phyloP scores from a whole-genome alignment of 768 basidiomycete genomes.

The Mrakia hoshinonis region DNA sequence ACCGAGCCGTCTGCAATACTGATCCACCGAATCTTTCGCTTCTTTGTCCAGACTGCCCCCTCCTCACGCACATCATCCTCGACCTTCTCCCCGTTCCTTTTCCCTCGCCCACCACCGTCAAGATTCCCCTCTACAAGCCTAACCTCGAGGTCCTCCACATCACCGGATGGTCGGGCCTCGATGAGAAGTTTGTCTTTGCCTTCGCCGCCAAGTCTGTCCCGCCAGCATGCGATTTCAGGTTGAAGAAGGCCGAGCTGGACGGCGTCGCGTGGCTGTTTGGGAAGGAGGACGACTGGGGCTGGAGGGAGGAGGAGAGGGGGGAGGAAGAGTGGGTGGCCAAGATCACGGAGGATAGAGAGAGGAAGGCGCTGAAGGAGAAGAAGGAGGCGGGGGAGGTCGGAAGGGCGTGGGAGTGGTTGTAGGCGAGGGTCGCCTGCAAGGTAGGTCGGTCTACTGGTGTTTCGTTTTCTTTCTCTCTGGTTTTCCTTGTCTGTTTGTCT shows the following conservation, averaged over 20 bases:
- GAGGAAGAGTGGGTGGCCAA: conserved; percentile 9
- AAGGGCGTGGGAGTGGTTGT: neutral
- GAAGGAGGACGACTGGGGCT: neutral
- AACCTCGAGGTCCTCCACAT: conserved; percentile 1
- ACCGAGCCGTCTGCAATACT: too few relatives aligned
- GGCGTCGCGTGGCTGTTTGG: conserved; percentile 8
- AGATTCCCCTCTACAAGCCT: conserved; percentile 5
- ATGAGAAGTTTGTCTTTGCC: neutral
- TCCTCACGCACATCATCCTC: conserved; percentile 12
- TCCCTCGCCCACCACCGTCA: neutral
- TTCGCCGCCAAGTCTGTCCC: conserved; percentile 7
- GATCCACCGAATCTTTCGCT: too few relatives aligned
- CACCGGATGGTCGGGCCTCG: conserved; percentile 10
- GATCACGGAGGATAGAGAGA: neutral
- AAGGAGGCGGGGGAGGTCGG: neutral
- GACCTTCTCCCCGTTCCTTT: conserved; percentile 8
- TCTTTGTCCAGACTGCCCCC: too few relatives aligned
- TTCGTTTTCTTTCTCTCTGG: neutral
- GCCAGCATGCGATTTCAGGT: neutral
- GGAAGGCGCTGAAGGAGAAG: too few relatives aligned
- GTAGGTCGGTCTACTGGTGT: neutral
- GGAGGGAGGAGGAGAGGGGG: neutral
- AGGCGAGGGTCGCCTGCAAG: neutral
- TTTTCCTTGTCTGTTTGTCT: neutral
- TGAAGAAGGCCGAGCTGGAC: neutral